These are phyloP conservation scores for Trichophyton rubrum DNA, from an alignment of 2,329 filamentous ascomycete genomes.

Conservation along the genomic window DNA sequence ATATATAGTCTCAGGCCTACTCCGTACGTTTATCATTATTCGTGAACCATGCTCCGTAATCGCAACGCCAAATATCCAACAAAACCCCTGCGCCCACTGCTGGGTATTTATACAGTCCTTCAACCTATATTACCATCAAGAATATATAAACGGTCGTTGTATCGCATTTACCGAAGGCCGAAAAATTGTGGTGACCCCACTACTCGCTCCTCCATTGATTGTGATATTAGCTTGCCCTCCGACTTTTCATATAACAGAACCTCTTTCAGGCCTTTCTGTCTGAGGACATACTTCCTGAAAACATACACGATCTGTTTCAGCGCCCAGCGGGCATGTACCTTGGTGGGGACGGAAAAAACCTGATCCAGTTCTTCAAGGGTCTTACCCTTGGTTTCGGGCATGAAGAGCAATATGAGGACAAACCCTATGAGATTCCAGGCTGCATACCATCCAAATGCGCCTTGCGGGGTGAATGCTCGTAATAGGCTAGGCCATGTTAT, in stretches of 20 bases:
- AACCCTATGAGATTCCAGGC: slow-evolving; percentile 33
- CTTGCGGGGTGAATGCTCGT: slow-evolving; percentile 37
- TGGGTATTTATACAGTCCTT: no score
- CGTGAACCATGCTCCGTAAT: not conserved
- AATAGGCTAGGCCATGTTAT: slow-evolving; percentile 43
- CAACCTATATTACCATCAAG: no score
- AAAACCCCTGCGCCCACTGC: not conserved
- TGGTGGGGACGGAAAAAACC: slow-evolving; percentile 42
- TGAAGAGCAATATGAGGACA: slow-evolving; percentile 34
- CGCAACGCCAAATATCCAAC: not conserved
- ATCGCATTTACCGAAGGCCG: not conserved
- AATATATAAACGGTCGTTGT: no score
- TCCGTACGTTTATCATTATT: no score
- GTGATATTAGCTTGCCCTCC: not conserved
- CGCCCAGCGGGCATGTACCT: slow-evolving; percentile 30
- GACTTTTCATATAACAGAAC: slow-evolving; percentile 25
- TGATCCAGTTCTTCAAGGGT: slow-evolving; percentile 40
- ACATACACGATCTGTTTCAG: slow-evolving; percentile 28
- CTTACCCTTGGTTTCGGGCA: slow-evolving; percentile 31
- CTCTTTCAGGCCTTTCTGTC: slow-evolving; percentile 28
- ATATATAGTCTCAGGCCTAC: no score
- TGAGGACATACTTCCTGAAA: slow-evolving; percentile 24
- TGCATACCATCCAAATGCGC: slow-evolving; percentile 42
- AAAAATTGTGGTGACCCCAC: not conserved
- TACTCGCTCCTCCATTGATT: not conserved